A percentile compares a stretch with the other conserved stretches of the same genome.
These are phyloP conservation scores for Recurvomyces mirabilis DNA, from an alignment of 495 filamentous ascomycete species.

Conservation along the genomic window DNA sequence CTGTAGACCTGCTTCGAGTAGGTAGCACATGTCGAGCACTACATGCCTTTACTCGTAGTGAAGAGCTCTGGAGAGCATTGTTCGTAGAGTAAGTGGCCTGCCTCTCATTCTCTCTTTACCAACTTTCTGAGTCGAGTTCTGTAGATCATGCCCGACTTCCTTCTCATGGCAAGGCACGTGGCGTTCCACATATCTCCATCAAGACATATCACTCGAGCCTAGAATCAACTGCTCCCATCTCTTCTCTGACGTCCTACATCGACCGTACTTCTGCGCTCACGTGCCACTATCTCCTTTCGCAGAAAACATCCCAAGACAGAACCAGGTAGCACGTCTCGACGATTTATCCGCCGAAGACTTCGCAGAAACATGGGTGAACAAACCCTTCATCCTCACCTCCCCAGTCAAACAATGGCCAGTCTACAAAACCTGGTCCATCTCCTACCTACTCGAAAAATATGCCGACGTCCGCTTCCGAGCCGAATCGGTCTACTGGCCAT, in stretches of 20 bases:
- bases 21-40: constrained; percentile 81
- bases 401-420: constrained; percentile 79
- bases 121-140: too few relatives aligned
- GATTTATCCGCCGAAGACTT: constrained; percentile 66
- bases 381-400: constrained; percentile 77
- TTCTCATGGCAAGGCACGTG: constrained; percentile 77
- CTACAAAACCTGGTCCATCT: constrained; percentile 61
- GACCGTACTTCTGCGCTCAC: constrained; percentile 83
- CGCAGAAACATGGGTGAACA: constrained; percentile 59
- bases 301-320: constrained; percentile 56
- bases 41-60: constrained; percentile 72
- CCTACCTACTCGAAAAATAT: constrained; percentile 52
- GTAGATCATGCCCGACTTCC: constrained; percentile 28
- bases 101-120: constrained; percentile 6
- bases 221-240: constrained; percentile 61
- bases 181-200: constrained; percentile 64
- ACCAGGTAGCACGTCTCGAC: constrained; percentile 58
- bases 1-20: constrained; percentile 46
- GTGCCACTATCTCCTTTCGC: constrained; percentile 54
- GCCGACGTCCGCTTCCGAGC: constrained; percentile 63
- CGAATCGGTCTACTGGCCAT: constrained; percentile 87
- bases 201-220: constrained; percentile 39
- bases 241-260: constrained; percentile 85
- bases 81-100: constrained; percentile 59
- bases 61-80: constrained; percentile 84